Evolutionary conservation across 2,329 filamentous ascomycete genomes (phyloP).

Genomic region (Beauveria brongniartii): DNA sequence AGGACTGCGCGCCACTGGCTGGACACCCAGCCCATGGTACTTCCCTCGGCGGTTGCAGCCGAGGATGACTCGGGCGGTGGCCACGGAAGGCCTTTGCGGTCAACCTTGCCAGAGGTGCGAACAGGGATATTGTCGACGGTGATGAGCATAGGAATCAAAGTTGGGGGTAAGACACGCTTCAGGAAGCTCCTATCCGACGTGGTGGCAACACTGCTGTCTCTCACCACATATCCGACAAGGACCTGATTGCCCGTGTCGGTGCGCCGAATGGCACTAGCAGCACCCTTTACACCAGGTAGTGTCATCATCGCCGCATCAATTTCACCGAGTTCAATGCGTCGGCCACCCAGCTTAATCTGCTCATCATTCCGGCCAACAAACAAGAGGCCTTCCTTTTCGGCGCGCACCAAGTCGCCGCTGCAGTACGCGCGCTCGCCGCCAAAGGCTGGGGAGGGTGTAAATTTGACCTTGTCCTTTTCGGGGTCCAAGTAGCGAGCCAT

Average conservation of each 20-base stretch:
- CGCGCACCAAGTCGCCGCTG: slow-evolving; percentile 20
- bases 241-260: slow-evolving; percentile 16
- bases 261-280: slow-evolving; percentile 14
- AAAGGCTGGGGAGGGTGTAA: slow-evolving; percentile 15
- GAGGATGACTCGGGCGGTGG: neutral
- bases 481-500: slow-evolving; percentile 17
- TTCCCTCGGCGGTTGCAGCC: neutral
- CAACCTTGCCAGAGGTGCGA: slow-evolving; percentile 17
- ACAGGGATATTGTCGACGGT: slow-evolving; percentile 15
- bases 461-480: slow-evolving; percentile 16
- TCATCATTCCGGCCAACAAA: slow-evolving; percentile 21
- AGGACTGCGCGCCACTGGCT: slow-evolving; percentile 17
- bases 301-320: slow-evolving; percentile 18
- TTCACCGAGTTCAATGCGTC: slow-evolving; percentile 21
- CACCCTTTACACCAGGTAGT: slow-evolving; percentile 16
- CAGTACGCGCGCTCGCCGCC: slow-evolving; percentile 18
- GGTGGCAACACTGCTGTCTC: neutral
- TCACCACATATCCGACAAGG: slow-evolving; percentile 17
- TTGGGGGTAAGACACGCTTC: slow-evolving; percentile 13
- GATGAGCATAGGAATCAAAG: slow-evolving; percentile 16
- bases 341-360: slow-evolving; percentile 23
- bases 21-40: slow-evolving; percentile 15
- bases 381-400: slow-evolving; percentile 16
- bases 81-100: slow-evolving; percentile 15
- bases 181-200: slow-evolving; percentile 10